Percentiles rank a stretch among this genome's conserved stretches.
These are phyloP conservation scores for Aegilops umbellulata DNA, from an alignment of 176 grass and related monocot species.

Conservation along the genomic window DNA sequence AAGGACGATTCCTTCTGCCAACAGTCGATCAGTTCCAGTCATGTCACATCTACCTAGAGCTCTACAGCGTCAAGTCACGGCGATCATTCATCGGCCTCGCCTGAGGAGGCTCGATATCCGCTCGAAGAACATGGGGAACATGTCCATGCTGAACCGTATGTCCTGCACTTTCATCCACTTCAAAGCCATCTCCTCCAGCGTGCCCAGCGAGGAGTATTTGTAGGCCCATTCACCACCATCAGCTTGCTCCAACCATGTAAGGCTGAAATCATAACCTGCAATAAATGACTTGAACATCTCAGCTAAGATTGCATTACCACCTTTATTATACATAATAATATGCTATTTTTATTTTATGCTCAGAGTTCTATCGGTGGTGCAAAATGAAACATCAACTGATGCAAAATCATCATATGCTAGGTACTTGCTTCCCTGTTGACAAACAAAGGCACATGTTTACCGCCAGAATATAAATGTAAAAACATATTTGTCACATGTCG, in stretches of 20 bases:
- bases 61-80: neutral
- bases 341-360: neutral
- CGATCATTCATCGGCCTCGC: neutral
- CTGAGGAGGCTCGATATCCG: constrained; percentile 31
- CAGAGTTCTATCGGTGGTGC: too few relatives aligned
- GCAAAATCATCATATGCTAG: neutral
- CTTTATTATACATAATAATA: neutral
- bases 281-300: constrained; percentile 1
- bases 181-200: constrained; percentile 50
- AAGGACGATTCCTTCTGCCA: too few relatives aligned
- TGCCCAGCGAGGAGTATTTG: constrained; percentile 57
- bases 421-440: neutral
- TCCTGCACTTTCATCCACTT: constrained; percentile 80
- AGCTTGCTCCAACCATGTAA: constrained; percentile 50
- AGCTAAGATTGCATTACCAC: neutral
- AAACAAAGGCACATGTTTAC: neutral
- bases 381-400: neutral
- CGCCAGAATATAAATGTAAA: neutral
- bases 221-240: constrained; percentile 56
- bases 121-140: constrained; percentile 66
- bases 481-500: neutral
- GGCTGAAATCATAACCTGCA: constrained; percentile 79
- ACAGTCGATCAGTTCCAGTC: neutral
- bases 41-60: neutral
- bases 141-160: constrained; percentile 47